These are phyloP conservation scores for Dioscorea cayenensis DNA, from an alignment of 116 monocot genomes.

Conservation along the genomic window DNA sequence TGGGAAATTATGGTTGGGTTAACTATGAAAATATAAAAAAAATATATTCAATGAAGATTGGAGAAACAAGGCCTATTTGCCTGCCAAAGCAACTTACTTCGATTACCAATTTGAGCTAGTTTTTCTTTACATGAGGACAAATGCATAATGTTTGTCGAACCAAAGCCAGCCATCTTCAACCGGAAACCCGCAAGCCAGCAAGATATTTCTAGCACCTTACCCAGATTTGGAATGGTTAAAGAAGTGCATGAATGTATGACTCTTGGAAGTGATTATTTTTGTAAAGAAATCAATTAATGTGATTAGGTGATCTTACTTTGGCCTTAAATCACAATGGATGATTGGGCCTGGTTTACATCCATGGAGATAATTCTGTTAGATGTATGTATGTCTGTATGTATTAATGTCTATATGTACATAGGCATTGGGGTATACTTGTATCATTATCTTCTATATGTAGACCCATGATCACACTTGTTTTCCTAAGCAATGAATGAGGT, in stretches of 20 bases:
- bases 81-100: constrained; percentile 26
- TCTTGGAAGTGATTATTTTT: no score
- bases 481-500: no score
- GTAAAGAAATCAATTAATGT: not conserved
- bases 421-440: no score
- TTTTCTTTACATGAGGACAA: constrained; percentile 59
- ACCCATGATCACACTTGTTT: no score
- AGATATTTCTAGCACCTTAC: constrained; percentile 98
- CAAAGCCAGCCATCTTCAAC: constrained; percentile 86
- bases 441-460: no score
- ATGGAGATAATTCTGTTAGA: constrained; percentile 96
- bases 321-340: constrained; percentile 83
- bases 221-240: constrained; percentile 71
- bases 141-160: constrained; percentile 63
- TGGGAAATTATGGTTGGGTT: no score
- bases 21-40: no score
- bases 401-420: no score
- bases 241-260: constrained; percentile 16
- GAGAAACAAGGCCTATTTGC: no score
- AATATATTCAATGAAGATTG: not conserved
- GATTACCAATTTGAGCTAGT: constrained; percentile 40
- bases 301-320: constrained; percentile 78
- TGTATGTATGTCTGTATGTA: no score
- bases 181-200: constrained; percentile 74
- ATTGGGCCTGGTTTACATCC: constrained; percentile 89